Conservation (phyloP, 2,329 filamentous ascomycete species). For the Leptographium procerum region DNA sequence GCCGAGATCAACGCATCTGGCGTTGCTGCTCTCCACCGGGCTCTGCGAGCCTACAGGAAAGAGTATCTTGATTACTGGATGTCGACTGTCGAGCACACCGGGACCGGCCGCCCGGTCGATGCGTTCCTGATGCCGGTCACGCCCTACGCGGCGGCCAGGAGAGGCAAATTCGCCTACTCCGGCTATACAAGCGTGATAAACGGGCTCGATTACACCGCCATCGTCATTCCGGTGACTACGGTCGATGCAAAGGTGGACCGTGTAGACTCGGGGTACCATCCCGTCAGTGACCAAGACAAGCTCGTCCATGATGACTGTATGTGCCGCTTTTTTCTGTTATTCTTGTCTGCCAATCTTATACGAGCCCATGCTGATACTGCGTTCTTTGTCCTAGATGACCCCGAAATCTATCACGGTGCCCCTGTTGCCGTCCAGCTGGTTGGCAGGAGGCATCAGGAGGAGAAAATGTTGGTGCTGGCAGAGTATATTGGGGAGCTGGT, state of each 20-base stretch:
- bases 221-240: constrained; percentile 43
- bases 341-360: not conserved
- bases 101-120: constrained; percentile 37
- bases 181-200: constrained; percentile 59
- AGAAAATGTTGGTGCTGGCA: not conserved
- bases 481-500: not conserved
- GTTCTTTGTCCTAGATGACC: not conserved
- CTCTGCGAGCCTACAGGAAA: not conserved
- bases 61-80: constrained; percentile 1
- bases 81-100: not conserved
- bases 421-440: not conserved
- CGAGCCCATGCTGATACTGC: not conserved
- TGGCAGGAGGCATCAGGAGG: not conserved
- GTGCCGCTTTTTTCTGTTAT: not conserved
- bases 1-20: not conserved
- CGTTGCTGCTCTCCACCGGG: not conserved
- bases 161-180: constrained; percentile 33
- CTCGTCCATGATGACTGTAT: constrained; percentile 3
- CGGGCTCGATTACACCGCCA: constrained; percentile 52
- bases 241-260: not conserved
- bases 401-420: not conserved
- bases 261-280: not conserved
- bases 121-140: constrained; percentile 40
- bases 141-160: constrained; percentile 32
- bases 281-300: constrained; percentile 3